These are phyloP conservation scores for Corniculantispora saksenae DNA, from an alignment of 2,329 filamentous ascomycete genomes.

Conservation along the genomic window DNA sequence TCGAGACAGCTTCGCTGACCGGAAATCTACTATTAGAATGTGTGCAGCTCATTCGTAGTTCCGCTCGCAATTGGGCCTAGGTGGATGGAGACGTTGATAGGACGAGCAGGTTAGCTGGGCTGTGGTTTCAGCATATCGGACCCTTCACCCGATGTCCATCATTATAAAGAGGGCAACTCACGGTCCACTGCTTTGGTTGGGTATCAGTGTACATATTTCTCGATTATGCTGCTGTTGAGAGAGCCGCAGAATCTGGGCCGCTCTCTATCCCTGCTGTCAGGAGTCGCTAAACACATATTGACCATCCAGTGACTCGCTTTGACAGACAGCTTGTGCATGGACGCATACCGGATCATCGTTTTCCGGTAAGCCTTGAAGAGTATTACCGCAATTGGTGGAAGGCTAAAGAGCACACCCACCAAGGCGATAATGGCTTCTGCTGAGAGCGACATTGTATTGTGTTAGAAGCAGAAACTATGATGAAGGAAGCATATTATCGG, in stretches of 20 bases:
- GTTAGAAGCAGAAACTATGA: neutral
- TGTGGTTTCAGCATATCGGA: too few species aligned
- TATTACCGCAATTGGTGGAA: neutral
- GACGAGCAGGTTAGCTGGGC: neutral
- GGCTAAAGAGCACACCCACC: neutral
- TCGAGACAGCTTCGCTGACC: too few species aligned
- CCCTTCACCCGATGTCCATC: neutral
- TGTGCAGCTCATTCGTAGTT: too few species aligned
- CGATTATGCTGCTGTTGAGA: neutral
- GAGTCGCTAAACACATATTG: neutral
- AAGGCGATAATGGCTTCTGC: neutral
- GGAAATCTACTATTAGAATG: too few species aligned
- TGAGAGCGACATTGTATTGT: neutral
- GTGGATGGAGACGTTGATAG: neutral
- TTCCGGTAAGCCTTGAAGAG: neutral
- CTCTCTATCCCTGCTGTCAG: neutral
- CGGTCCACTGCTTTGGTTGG: neutral
- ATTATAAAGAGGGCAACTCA: neutral
- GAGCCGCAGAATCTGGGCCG: neutral
- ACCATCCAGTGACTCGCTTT: neutral
- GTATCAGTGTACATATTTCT: neutral
- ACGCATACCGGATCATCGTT: neutral
- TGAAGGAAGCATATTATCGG: too few species aligned
- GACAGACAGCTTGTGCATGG: neutral
- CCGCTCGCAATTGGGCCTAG: neutral